Evolutionary conservation across 805 yeast genomes (phyloP), one percentile per base, ranked within the genome.

Genomic region (Metschnikowia arizonensis): DNA sequence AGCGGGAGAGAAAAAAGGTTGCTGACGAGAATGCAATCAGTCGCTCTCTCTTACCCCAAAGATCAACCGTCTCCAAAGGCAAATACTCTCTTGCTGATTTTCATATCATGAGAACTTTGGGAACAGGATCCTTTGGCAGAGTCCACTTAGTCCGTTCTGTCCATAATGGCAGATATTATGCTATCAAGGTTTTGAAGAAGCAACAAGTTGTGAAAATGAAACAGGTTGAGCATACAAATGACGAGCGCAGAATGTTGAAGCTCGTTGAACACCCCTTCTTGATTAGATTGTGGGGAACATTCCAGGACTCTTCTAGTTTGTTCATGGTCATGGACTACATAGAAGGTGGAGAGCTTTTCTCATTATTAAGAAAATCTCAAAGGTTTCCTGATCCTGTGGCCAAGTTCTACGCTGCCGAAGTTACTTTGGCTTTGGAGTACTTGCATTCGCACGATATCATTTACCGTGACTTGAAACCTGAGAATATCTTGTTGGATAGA

Each of bases 251-350:
- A 52, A 79, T 79, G 78, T 63, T 79, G 32, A 76, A 74, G 50
- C 64, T 77, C 44, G 79, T 78, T 10, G 79, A 78, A 51, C 83
- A 79, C 55, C 83, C 83, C 5, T 79, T 78, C 50, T 66, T 79
- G 51, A 78, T 77, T 50, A 59, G 83, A 46, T 78, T 79, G 82
- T 79, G 83, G 83, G 83, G 83, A n/a, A 79, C 83, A 5, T 79
- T 74, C 55, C 83, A 78, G 58, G 83, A 79, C 55, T 66, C 78
- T 31, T 71, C 69, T 52, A 77, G 77, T 52, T 62, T 79, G 46
- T 79, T 78, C 50, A 78, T 79, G 83, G 76, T 79, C 30, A 79
- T 79, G 83, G 83, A 79, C 57, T 79, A 78, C 61, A 78, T 79
- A 55, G 83, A 79, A 60, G 83, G 83, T 19, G 83, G 83, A 21